Evolutionary conservation across 257 asterid species (phyloP).

Genomic region (Rehmannia glutinosa): DNA sequence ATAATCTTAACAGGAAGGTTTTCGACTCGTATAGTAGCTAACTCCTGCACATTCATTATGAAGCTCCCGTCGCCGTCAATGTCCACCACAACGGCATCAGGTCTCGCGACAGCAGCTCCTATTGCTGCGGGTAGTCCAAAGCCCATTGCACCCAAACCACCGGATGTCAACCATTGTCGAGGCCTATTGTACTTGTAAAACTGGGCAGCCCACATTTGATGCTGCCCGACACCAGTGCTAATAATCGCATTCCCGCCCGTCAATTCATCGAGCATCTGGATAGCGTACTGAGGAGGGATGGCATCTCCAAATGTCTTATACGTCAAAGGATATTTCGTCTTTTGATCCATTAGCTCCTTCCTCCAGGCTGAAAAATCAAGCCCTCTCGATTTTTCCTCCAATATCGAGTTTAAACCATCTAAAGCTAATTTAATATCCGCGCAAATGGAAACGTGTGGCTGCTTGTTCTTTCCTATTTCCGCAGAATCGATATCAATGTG

Average conservation of each 20-base stretch:
- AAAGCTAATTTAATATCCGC: conserved; percentile 61
- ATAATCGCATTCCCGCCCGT: conserved; percentile 68
- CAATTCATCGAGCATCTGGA: conserved; percentile 68
- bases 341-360: conserved; percentile 58
- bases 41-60: conserved; percentile 79
- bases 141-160: conserved; percentile 87
- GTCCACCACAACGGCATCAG: conserved; percentile 66
- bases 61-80: conserved; percentile 93
- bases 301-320: conserved; percentile 59
- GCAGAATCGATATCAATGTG: conserved; percentile 83
- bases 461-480: conserved; percentile 84
- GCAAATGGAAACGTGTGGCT: conserved; percentile 70
- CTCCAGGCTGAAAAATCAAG: conserved; percentile 65
- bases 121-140: conserved; percentile 86
- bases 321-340: conserved; percentile 42
- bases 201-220: conserved; percentile 95
- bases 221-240: conserved; percentile 86
- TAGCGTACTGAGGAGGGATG: conserved; percentile 81
- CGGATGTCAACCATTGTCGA: conserved; percentile 71
- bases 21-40: conserved; percentile 69
- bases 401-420: conserved; percentile 47
- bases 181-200: conserved; percentile 71
- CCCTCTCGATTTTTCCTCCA: conserved; percentile 26
- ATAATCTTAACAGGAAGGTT: conserved; percentile 74
- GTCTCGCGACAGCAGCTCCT: conserved; percentile 82